phyloP scores from a whole-genome alignment of 176 grass and related monocot species.

The Phoenix roebelenii region DNA sequence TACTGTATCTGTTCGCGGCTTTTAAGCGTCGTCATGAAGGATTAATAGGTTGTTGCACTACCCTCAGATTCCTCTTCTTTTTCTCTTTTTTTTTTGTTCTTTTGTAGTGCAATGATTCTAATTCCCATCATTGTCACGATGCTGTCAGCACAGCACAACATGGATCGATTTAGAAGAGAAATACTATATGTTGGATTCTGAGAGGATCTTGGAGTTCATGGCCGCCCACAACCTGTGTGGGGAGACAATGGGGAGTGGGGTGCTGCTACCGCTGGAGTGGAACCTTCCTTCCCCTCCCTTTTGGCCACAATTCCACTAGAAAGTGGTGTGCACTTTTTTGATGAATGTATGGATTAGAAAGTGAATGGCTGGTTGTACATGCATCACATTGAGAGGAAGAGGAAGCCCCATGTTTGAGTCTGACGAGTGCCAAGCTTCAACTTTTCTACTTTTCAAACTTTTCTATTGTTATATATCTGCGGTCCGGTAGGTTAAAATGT shows the following conservation, averaged over 20 bases:
- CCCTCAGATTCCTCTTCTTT: constrained; percentile 13
- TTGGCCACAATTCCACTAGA: constrained; percentile 22
- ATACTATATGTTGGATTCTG: constrained; percentile 12
- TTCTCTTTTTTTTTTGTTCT: too few species aligned
- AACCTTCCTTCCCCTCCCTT: constrained; percentile 1
- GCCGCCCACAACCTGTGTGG: constrained; percentile 14
- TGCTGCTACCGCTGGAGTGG: constrained; percentile 19
- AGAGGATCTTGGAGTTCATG: constrained; percentile 17
- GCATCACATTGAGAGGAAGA: neutral
- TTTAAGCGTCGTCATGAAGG: neutral
- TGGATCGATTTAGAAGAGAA: constrained; percentile 6
- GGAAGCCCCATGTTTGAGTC: too few species aligned
- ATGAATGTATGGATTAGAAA: constrained; percentile 21
- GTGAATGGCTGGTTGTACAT: constrained; percentile 7
- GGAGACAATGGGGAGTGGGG: constrained; percentile 30
- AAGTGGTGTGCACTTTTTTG: constrained; percentile 27
- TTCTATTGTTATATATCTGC: too few species aligned
- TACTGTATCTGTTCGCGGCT: too few species aligned
- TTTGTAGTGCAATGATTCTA: constrained; percentile 22
- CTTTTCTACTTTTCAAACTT: too few species aligned
- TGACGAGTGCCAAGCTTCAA: too few species aligned
- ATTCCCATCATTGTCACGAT: constrained; percentile 4
- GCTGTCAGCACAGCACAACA: constrained; percentile 16
- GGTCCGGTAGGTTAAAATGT: too few species aligned
- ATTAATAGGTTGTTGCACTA: constrained; percentile 20